phyloP scores from a whole-genome alignment of 495 filamentous ascomycete genomes.

The Lasiosphaeria ovina region DNA sequence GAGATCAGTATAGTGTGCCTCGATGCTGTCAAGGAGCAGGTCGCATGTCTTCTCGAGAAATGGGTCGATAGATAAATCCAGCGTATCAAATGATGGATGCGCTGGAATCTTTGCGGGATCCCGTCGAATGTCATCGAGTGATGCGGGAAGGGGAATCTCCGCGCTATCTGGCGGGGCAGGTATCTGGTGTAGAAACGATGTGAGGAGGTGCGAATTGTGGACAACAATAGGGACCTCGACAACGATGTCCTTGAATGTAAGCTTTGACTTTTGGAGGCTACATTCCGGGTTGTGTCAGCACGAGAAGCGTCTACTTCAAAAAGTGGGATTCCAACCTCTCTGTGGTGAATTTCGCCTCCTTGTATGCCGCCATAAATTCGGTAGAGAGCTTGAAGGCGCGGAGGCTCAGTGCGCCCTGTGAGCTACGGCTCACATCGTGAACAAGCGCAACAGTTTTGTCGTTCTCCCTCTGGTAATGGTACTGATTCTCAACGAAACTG shows the following conservation, averaged over 20 bases:
- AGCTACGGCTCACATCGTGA: constrained; percentile 90
- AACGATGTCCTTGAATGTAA: constrained; percentile 92
- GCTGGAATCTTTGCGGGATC: constrained; percentile 60
- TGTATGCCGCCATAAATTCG: constrained; percentile 87
- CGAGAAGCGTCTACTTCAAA: background rate
- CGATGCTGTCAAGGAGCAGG: constrained; percentile 90
- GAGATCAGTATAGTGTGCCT: constrained; percentile 94
- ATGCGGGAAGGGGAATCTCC: constrained; percentile 68
- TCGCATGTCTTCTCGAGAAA: constrained; percentile 99
- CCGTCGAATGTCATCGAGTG: constrained; percentile 67
- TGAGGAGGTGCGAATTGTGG: constrained; percentile 96
- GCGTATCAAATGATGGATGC: constrained; percentile 79
- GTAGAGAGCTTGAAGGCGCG: constrained; percentile 87
- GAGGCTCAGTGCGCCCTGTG: constrained; percentile 84
- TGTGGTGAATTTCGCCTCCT: constrained; percentile 94
- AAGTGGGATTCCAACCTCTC: constrained; percentile 64
- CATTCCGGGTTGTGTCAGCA: constrained; percentile 30
- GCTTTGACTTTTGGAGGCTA: constrained; percentile 85
- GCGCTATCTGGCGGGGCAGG: constrained; percentile 52
- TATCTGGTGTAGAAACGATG: constrained; percentile 89
- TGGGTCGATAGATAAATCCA: constrained; percentile 92
- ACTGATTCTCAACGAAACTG: constrained; percentile 97
- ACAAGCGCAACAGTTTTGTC: constrained; percentile 92
- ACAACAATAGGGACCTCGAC: constrained; percentile 87
- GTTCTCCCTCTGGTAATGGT: constrained; percentile 94